These are phyloP conservation scores for Sugiyamaella smithiae DNA, from an alignment of 805 yeast species.

Conservation along the genomic window DNA sequence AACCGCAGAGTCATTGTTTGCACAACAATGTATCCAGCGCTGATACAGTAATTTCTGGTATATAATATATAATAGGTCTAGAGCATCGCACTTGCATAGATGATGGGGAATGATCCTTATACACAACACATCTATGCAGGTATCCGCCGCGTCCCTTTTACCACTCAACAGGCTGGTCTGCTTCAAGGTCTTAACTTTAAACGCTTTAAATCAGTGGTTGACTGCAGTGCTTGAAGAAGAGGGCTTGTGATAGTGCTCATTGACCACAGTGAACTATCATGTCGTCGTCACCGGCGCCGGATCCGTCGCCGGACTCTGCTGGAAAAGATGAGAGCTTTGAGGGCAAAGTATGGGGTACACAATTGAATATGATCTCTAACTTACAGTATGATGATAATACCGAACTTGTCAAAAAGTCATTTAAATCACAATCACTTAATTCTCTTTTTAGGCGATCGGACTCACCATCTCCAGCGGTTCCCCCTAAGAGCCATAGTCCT, in stretches of 20 bases:
- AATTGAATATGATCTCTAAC: background rate
- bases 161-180: too few relatives aligned
- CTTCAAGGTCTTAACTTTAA: too few relatives aligned
- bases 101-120: too few relatives aligned
- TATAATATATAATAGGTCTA: background rate
- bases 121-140: too few relatives aligned
- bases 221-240: too few relatives aligned
- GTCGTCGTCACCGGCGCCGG: constrained; percentile 6
- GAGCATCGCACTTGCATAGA: too few relatives aligned
- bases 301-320: background rate
- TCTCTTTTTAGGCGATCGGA: constrained; percentile 28
- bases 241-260: too few relatives aligned
- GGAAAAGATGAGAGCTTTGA: background rate
- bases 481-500: constrained; percentile 4
- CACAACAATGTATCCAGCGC: background rate
- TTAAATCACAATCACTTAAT: constrained; percentile 38
- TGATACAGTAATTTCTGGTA: background rate
- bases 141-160: too few relatives aligned
- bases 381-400: background rate
- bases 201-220: too few relatives aligned
- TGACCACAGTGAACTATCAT: too few relatives aligned
- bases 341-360: background rate
- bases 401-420: constrained; percentile 24
- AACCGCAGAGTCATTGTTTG: constrained; percentile 31
- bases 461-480: constrained; percentile 12